Evolutionary conservation across 208 protist species (phyloP), one percentile per base, ranked within the genome.

Genomic region (Novymonas esmeraldas): DNA sequence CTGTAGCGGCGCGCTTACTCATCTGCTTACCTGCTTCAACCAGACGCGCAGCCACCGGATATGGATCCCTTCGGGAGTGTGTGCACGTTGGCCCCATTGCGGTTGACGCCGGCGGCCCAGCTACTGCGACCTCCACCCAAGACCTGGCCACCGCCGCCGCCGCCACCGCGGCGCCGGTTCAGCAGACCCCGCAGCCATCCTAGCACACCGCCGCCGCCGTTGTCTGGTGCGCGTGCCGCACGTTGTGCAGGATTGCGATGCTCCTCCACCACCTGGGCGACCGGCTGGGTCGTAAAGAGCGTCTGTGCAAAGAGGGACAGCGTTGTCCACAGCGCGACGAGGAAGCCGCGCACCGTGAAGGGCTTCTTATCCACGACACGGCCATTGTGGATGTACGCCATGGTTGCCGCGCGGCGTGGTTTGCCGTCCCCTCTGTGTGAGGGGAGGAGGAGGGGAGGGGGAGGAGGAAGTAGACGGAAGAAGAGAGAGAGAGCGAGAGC

Each of bases 331-430:
- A 93, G 59, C 24, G 75, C 72, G 22, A 74, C 31, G 11, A 92
- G 33, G 46, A 88, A 78, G 34, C 80, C 76, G 34, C 72, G 39
- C 38, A 92, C 20, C 18, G 82, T 88, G 72, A 92, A 92, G 14
- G 85, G 85, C 66, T 84, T 88, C 54, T 82, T 78, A 42, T 92
- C 86, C 62, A 93, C 82, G n/a, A 92, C 82, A 28, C 84, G 76
- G 18, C 88, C 87, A 41, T 87, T 78, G 45, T 80, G 61, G 48
- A 96, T 83, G 76, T 93, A 94, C 36, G 80, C 41, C 89, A 95
- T 95, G 24, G 33, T 13, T 11, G 18, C 45, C 3, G 0, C 5
- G 44, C 3, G n/a, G n/a, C n/a, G n/a, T n/a, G n/a, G n/a, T n/a
- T n/a, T n/a, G n/a, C n/a, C n/a, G n/a, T n/a, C n/a, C n/a, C n/a